Evolutionary conservation across 768 basidiomycete species (phyloP), one percentile per base, ranked within the genome.

Genomic region (Phylloporus sp.): DNA sequence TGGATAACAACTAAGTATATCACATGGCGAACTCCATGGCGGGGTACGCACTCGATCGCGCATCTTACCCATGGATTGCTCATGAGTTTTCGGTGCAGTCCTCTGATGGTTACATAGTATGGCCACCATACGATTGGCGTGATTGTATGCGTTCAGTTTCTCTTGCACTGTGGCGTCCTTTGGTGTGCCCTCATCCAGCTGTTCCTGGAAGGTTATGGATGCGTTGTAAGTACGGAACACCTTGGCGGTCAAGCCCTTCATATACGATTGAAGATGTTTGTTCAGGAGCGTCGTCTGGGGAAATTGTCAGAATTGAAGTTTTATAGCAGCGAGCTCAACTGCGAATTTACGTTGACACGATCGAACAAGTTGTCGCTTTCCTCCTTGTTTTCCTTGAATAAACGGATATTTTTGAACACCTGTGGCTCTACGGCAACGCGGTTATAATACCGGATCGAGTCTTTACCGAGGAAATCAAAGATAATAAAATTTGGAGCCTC

Each of bases 141-240:
- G 88, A 62, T 98, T 97, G 73, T 98, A 99, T 18, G 92, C 90
- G 50, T 95, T 92, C 43, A 98, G 77, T 73, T 97, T 97, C 75
- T 99, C 95, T 61, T 94, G 91, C n/a, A 91, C 75, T 3, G 88
- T 85, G 1, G 81, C 85, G 59, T 83, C 74, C 58, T 77, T 74
- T 3, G 81, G 84, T 8, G 80, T 86, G 47, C 81, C 80, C 55
- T 84, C 78, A 59, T 95, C 91, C 54, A 98, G 75, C 56, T 95
- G 84, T 40, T 88, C 77, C 66, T 98, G 93, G 76, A 98, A 97
- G 2, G 95, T 97, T 66, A 83, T 85, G 23, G 97, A 98, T 22
- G 97, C 97, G 64, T 99, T 99, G 75, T 90, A 99, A 46, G 97
- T 99, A 92, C 97, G 95, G 79, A 99, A 99, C 24, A 99, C 97